Evolutionary conservation across 192 early-diverging fungal genomes (phyloP).

Genomic region (Chytriomyces hyalinus): DNA sequence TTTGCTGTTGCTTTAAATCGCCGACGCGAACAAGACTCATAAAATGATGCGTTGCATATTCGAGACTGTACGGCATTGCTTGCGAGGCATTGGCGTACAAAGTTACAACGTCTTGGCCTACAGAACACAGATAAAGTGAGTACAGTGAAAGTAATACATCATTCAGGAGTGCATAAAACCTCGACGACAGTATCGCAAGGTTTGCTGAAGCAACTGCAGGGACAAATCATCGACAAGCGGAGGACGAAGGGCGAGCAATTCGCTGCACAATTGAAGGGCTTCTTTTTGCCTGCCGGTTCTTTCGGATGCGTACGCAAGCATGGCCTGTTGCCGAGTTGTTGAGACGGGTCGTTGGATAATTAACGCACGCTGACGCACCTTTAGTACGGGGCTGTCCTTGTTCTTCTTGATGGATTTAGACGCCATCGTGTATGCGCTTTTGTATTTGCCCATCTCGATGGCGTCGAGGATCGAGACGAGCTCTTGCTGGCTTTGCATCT

Average conservation of each 20-base stretch:
- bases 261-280: constrained; percentile 16
- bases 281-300: constrained; percentile 5
- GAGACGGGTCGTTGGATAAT: background rate
- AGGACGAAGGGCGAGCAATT: constrained; percentile 1
- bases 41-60: constrained; percentile 76
- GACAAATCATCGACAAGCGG: constrained; percentile 19
- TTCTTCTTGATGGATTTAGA: constrained; percentile 77
- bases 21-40: constrained; percentile 76
- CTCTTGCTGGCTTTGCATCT: constrained; percentile 4
- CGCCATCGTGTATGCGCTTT: constrained; percentile 63
- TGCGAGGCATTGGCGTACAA: constrained; percentile 74
- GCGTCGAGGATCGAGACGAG: constrained; percentile 56
- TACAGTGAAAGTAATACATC: constrained; percentile 55
- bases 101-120: constrained; percentile 72
- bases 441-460: constrained; percentile 70
- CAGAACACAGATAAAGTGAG: constrained; percentile 37
- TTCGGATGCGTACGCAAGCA: constrained; percentile 27
- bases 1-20: constrained; percentile 72
- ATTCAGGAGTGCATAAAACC: constrained; percentile 43
- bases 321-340: constrained; percentile 16
- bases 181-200: background rate
- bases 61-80: constrained; percentile 68
- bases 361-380: constrained; percentile 49
- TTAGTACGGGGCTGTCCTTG: constrained; percentile 64
- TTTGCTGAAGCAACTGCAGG: constrained; percentile 19